These are phyloP conservation scores for Dichotomocladium elegans DNA, from an alignment of 371 early-diverging fungal species.

Conservation along the genomic window DNA sequence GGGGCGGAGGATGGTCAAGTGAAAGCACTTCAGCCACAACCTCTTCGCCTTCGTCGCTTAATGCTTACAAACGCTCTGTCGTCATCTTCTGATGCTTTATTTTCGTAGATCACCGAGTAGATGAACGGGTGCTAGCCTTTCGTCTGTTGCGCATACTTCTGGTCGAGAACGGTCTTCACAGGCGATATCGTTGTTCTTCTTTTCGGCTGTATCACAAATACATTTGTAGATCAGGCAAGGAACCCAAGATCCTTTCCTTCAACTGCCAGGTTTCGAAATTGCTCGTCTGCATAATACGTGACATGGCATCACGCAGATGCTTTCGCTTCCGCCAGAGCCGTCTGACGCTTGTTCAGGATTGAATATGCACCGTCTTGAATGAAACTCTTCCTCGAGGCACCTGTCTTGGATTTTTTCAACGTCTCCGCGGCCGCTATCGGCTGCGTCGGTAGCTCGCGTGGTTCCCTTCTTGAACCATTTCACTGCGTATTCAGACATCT, in stretches of 20 bases:
- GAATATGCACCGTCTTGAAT: constrained; percentile 4
- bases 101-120: background rate
- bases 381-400: constrained; percentile 45
- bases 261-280: constrained; percentile 9
- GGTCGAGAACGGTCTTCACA: constrained; percentile 6
- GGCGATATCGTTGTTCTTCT: constrained; percentile 7
- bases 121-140: background rate
- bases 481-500: constrained; percentile 41
- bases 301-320: constrained; percentile 73
- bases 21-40: background rate
- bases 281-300: constrained; percentile 48
- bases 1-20: background rate
- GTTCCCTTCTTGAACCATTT: constrained; percentile 39
- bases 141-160: background rate
- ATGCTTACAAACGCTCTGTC: too few species aligned
- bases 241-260: constrained; percentile 48
- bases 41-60: too few species aligned
- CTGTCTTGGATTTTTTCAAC: constrained; percentile 30
- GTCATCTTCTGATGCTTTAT: background rate
- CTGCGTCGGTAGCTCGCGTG: constrained; percentile 37
- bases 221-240: constrained; percentile 56
- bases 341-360: too few species aligned
- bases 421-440: constrained; percentile 34
- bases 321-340: constrained; percentile 20
- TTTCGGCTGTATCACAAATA: constrained; percentile 44